Evolutionary conservation across 768 basidiomycete genomes (phyloP), one percentile per base, ranked within the genome.

Genomic region (Leucosporidium scottii): DNA sequence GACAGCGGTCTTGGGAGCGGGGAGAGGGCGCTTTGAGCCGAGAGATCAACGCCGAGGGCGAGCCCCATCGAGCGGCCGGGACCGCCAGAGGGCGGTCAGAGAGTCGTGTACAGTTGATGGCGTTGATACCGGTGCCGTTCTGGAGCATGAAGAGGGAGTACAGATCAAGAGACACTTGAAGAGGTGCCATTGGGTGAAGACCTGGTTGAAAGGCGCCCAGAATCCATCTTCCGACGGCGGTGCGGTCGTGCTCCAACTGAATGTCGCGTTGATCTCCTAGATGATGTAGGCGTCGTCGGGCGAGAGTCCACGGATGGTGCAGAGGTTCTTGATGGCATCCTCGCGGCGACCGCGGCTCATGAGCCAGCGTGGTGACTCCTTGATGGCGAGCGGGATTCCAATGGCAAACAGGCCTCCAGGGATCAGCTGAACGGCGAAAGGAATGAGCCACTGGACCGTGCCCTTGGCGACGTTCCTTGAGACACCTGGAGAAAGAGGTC

Each of bases 141-240:
- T 82, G 82, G 76, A 79, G 82, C 13, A 79, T 75, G 70, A 82
- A 82, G 47, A 83, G 73, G 75, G 75, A 30, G 77, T 73, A 17
- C 79, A 79, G 55, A 82, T 76, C 23, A 79, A 57, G 47, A 82
- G 63, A 47, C 82, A 76, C 64, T 81, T 77, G 62, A 67, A 59
- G 17, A 74, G 61, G 68, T 57, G 62, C 36, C 68, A 61, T 13
- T 53, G 59, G 56, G 49, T 39, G 58, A 73, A 69, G 18, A 69
- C 48, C 51, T 69, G 68, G 5, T 27, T 21, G 66, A 73, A 67
- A 1, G 71, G 71, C 9, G 63, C 71, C 51, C 57, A 73, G 68
- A 73, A 73, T 44, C 71, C 68, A 1, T 59, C 6, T 0, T n/a
- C 68, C 68, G 47, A 66, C 64, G 5, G 66, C 65, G 21, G 65